Conservation (phyloP, 2,329 filamentous ascomycete genomes). For the Fusarium cyanostomum region DNA sequence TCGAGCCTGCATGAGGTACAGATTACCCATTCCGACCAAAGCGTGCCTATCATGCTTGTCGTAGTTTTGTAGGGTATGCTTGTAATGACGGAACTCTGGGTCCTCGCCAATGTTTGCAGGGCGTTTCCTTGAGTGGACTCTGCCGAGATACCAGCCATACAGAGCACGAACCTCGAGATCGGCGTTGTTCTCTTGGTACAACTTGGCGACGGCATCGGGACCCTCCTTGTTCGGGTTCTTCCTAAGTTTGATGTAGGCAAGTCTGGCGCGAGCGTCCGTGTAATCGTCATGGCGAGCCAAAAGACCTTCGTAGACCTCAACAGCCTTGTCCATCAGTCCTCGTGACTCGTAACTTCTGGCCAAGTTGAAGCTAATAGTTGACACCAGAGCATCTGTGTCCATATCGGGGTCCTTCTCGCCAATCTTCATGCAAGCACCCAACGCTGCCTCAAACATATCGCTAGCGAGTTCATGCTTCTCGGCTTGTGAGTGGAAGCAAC, state of each 20-base stretch:
- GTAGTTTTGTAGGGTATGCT: constrained; percentile 91
- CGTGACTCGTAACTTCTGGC: constrained; percentile 92
- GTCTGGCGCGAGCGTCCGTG: constrained; percentile 85
- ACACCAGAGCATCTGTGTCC: constrained; percentile 91
- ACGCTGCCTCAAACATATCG: constrained; percentile 89
- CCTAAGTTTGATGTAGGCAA: constrained; percentile 89
- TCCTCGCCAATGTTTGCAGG: constrained; percentile 86
- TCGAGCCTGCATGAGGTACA: constrained; percentile 85
- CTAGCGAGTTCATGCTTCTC: constrained; percentile 84
- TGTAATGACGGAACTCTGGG: constrained; percentile 91
- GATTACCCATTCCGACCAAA: constrained; percentile 94
- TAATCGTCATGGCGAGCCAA: constrained; percentile 89
- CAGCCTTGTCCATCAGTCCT: constrained; percentile 81
- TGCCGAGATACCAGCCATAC: constrained; percentile 95
- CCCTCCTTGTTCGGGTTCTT: constrained; percentile 86
- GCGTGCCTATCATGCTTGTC: constrained; percentile 99
- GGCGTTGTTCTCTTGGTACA: constrained; percentile 83
- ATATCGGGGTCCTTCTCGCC: constrained; percentile 77
- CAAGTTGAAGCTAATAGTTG: constrained; percentile 96
- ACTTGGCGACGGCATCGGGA: constrained; percentile 82
- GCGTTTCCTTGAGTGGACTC: constrained; percentile 80
- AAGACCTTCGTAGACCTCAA: constrained; percentile 87
- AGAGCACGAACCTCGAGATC: constrained; percentile 93
- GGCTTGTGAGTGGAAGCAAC: constrained; percentile 90
- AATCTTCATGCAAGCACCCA: constrained; percentile 86